Conservation (phyloP, 2,329 filamentous ascomycete species). For the Pseudocercospora fuligena region DNA sequence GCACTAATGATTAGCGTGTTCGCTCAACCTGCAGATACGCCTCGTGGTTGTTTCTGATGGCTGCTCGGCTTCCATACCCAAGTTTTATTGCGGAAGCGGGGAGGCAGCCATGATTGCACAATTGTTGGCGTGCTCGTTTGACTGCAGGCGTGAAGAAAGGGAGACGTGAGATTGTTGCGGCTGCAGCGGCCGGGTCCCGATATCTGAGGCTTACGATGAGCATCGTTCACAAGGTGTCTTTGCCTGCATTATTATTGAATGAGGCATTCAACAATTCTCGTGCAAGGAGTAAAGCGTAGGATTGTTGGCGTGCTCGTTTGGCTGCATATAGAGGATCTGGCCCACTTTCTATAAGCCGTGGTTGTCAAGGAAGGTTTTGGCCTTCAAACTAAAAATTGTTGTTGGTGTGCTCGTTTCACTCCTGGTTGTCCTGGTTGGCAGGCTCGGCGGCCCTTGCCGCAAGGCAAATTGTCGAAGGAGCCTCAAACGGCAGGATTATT, state of each 20-base stretch:
- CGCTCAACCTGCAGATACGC: not conserved
- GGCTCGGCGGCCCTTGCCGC: not conserved
- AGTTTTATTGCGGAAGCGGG: not conserved
- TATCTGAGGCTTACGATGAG: too few species aligned
- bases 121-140: constrained; percentile 5
- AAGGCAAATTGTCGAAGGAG: not conserved
- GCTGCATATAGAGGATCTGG: not conserved
- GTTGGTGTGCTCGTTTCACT: constrained; percentile 6
- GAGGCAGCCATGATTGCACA: not conserved
- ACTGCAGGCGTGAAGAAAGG: not conserved
- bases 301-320: not conserved
- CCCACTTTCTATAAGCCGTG: not conserved
- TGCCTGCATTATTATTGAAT: too few species aligned
- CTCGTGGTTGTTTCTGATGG: constrained; percentile 7
- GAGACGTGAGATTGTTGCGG: too few species aligned
- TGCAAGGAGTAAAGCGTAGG: not conserved
- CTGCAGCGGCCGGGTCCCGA: too few species aligned
- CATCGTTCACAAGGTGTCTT: too few species aligned
- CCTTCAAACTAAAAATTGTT: not conserved
- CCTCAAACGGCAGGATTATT: not conserved
- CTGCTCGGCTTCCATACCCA: not conserved
- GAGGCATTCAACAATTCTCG: not conserved
- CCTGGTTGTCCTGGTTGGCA: constrained; percentile 6
- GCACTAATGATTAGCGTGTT: not conserved
- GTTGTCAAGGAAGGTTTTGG: not conserved